Conservation (phyloP, 331 rosid species). For the Malus hybrid region DNA sequence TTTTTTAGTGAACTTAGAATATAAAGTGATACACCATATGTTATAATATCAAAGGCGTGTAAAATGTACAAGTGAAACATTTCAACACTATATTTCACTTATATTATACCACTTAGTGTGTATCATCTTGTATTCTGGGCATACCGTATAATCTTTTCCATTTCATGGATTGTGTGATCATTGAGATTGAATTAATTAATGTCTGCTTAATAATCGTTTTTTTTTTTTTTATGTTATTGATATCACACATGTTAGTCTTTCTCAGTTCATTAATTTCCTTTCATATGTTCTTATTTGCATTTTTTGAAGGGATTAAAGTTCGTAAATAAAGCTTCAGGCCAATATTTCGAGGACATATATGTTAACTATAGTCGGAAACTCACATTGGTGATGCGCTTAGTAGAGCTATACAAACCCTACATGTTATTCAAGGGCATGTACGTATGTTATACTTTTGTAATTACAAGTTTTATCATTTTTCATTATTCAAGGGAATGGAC, state of each 20-base stretch:
- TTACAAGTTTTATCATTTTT: background rate
- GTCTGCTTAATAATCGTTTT: no score
- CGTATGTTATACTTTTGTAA: slow-evolving; percentile 3
- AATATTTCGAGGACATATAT: slow-evolving; percentile 33
- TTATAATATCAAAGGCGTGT: no score
- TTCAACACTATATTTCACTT: no score
- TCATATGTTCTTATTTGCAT: background rate
- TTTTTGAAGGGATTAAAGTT: slow-evolving; percentile 44
- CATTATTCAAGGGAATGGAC: background rate
- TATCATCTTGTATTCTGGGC: background rate
- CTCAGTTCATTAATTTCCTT: background rate
- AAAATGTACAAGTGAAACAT: background rate
- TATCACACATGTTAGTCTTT: background rate
- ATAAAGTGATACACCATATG: no score
- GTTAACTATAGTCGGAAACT: slow-evolving; percentile 27
- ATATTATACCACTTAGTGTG: background rate
- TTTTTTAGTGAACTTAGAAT: no score
- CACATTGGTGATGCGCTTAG: slow-evolving; percentile 43
- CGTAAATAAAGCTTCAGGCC: slow-evolving; percentile 34
- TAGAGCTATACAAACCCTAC: slow-evolving; percentile 66
- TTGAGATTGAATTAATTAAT: background rate
- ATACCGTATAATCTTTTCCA: no score
- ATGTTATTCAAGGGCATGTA: slow-evolving; percentile 69
- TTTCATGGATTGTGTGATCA: background rate
- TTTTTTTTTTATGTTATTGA: no score